Conservation (phyloP, 352 stramenopile species). For the Thalassiosira exigua region DNA sequence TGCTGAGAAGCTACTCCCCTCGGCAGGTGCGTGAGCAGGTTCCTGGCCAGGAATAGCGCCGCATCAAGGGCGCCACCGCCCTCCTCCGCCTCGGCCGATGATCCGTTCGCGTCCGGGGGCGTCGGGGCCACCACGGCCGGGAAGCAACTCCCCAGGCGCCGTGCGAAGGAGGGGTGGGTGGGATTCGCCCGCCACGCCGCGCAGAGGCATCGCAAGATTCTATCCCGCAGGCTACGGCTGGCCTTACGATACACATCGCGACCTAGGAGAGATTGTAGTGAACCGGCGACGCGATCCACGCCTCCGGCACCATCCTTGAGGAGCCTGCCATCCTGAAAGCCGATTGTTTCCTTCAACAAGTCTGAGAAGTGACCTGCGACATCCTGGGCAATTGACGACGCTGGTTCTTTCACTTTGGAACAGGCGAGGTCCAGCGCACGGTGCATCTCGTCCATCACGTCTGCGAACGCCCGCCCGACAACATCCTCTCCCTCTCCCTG, state of each 20-base stretch:
- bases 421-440: slow-evolving; percentile 34
- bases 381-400: slow-evolving; percentile 4
- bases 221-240: slow-evolving; percentile 38
- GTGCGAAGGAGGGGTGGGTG: slow-evolving; percentile 53
- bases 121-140: slow-evolving; percentile 48
- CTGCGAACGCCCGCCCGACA: slow-evolving; percentile 36
- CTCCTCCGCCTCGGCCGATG: not conserved
- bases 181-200: slow-evolving; percentile 62
- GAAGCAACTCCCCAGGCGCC: slow-evolving; percentile 52
- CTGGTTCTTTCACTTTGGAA: slow-evolving; percentile 34
- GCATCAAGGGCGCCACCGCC: slow-evolving; percentile 27
- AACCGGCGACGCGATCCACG: slow-evolving; percentile 41
- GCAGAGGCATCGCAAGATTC: slow-evolving; percentile 62
- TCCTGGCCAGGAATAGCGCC: slow-evolving; percentile 63
- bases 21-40: slow-evolving; percentile 70
- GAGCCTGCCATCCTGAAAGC: slow-evolving; percentile 59
- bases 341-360: slow-evolving; percentile 57
- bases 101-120: not conserved
- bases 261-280: slow-evolving; percentile 47
- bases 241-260: slow-evolving; percentile 41
- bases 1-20: slow-evolving; percentile 51
- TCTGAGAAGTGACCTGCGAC: slow-evolving; percentile 50
- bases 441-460: slow-evolving; percentile 57
- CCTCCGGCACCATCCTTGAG: slow-evolving; percentile 10
- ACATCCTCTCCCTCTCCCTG: slow-evolving; percentile 28